These are phyloP conservation scores for Hydnomerulius pinastri DNA, from an alignment of 768 basidiomycete genomes.

Conservation along the genomic window DNA sequence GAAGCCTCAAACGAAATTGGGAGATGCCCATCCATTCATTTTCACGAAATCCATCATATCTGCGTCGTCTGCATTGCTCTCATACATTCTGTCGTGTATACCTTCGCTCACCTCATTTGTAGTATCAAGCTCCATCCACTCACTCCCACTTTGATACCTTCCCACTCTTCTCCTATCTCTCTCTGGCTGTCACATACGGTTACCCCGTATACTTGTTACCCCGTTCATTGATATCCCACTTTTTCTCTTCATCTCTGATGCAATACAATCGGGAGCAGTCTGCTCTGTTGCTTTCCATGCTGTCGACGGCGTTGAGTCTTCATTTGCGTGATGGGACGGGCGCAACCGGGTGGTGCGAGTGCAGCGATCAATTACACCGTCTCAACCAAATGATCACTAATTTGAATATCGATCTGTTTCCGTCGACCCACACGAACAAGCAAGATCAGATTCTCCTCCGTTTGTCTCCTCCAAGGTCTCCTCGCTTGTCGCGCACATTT, in stretches of 20 bases:
- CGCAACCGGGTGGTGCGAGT: constrained; percentile 9
- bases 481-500: constrained; percentile 7
- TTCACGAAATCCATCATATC: constrained; percentile 36
- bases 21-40: constrained; percentile 35
- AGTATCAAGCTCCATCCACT: constrained; percentile 37
- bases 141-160: constrained; percentile 37
- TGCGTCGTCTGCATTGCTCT: constrained; percentile 39
- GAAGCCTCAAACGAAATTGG: constrained; percentile 37
- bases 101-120: constrained; percentile 37
- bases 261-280: constrained; percentile 13
- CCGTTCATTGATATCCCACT: constrained; percentile 35
- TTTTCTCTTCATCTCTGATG: constrained; percentile 20
- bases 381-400: not conserved
- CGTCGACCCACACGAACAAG: not conserved
- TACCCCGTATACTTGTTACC: constrained; percentile 40
- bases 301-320: constrained; percentile 22
- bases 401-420: not conserved
- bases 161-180: constrained; percentile 10
- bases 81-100: constrained; percentile 39
- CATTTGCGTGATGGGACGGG: constrained; percentile 27
- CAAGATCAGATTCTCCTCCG: not conserved
- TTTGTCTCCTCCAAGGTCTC: constrained; percentile 1
- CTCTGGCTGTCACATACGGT: constrained; percentile 35
- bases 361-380: too few relatives aligned
- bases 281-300: constrained; percentile 11